Evolutionary conservation across 1,284 basidiomycete species (phyloP).

Genomic region (Ceratobasidium sp.): DNA sequence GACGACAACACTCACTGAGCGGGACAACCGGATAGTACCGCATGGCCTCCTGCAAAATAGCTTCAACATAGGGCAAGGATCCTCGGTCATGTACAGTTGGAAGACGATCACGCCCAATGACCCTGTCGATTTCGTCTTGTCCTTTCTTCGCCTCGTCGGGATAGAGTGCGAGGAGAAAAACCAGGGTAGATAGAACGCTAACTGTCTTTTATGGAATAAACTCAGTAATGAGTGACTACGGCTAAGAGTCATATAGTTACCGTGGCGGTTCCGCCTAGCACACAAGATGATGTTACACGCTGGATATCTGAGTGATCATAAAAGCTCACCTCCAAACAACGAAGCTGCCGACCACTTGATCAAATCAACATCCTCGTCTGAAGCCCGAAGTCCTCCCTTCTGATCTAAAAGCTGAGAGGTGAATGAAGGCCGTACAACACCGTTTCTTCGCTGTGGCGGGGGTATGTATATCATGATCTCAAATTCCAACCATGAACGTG

Average conservation of each 20-base stretch:
- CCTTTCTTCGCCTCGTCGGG: conserved; percentile 45
- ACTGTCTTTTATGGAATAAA: conserved; percentile 1
- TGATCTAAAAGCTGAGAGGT: conserved; percentile 22
- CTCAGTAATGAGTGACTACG: background rate
- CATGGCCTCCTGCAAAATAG: conserved; percentile 54
- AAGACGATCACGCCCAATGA: conserved; percentile 38
- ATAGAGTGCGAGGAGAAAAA: conserved; percentile 44
- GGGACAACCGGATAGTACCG: conserved; percentile 26
- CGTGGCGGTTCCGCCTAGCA: conserved; percentile 23
- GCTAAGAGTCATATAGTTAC: background rate
- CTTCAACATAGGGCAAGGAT: conserved; percentile 47
- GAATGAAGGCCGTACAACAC: background rate
- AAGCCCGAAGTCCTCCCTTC: conserved; percentile 20
- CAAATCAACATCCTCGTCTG: conserved; percentile 22
- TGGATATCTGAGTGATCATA: background rate
- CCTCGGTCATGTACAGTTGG: conserved; percentile 36
- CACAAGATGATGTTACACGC: background rate
- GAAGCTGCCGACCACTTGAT: conserved; percentile 41
- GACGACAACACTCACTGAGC: conserved; percentile 2
- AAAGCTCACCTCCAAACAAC: conserved; percentile 28
- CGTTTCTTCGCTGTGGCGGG: conserved; percentile 9
- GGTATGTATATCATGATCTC: no score
- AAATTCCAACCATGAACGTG: no score
- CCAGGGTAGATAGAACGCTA: conserved; percentile 52
- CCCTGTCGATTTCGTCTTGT: conserved; percentile 44